phyloP scores from a whole-genome alignment of 2,329 filamentous ascomycete genomes.

The Ascosphaera acerosa region DNA sequence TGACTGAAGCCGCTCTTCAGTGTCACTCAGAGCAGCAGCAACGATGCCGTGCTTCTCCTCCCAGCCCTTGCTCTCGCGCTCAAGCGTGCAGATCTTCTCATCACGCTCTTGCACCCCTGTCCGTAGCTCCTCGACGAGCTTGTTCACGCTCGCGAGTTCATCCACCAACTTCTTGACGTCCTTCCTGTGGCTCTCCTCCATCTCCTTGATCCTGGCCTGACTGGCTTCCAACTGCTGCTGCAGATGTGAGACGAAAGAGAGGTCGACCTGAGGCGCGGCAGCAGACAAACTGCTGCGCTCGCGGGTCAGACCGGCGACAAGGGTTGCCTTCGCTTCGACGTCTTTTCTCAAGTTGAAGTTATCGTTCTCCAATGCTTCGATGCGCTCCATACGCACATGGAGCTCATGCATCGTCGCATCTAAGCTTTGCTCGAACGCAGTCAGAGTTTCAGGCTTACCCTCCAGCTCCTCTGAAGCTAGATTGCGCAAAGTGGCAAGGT shows the following conservation, averaged over 20 bases:
- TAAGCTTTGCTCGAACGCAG: constrained; percentile 78
- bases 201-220: constrained; percentile 49
- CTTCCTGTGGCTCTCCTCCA: constrained; percentile 45
- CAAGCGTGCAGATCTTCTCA: constrained; percentile 36
- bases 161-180: constrained; percentile 50
- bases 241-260: constrained; percentile 67
- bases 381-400: constrained; percentile 61
- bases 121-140: constrained; percentile 21
- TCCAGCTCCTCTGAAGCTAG: constrained; percentile 75
- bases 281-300: constrained; percentile 75
- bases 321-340: constrained; percentile 89
- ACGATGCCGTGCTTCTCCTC: constrained; percentile 48
- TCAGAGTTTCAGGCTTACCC: constrained; percentile 54
- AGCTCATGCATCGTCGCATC: constrained; percentile 85
- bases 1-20: constrained; percentile 44
- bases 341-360: constrained; percentile 68
- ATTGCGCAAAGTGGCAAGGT: constrained; percentile 69
- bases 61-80: constrained; percentile 49
- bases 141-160: constrained; percentile 44
- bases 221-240: constrained; percentile 71
- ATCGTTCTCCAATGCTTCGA: constrained; percentile 71
- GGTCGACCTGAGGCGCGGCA: constrained; percentile 51
- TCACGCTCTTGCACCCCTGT: constrained; percentile 16
- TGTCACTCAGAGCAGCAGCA: constrained; percentile 42
- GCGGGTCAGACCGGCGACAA: constrained; percentile 80